Evolutionary conservation across 2,329 filamentous ascomycete genomes (phyloP), one percentile per base, ranked within the genome.

Genomic region (Rutstroemia sp.): DNA sequence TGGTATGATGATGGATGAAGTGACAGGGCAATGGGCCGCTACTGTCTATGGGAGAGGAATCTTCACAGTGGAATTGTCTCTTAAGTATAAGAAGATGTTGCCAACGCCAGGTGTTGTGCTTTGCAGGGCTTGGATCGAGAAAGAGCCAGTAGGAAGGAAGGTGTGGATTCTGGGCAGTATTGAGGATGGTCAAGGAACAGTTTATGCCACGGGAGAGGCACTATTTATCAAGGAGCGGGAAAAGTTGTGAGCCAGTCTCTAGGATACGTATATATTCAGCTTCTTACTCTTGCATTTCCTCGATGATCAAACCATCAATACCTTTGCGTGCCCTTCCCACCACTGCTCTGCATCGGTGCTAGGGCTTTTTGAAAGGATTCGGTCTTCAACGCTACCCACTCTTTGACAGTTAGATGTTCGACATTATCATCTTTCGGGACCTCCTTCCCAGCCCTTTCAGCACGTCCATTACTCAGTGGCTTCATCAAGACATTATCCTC

Each of bases 131-230:
- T 52, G 50, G 50, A 27, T 52, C 17, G 50, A 23, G 14, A 52
- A 30, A 27, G 50, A 52, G 21, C 50, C 50, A 19, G 36, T 25
- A 5, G 36, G 25, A 34, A 52, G 39, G 23, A 52, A 45, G 23
- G n/a, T 52, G 4, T 52, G 50, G 50, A 25, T 52, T n/a, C 14
- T 23, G 19, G 50, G 38, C 5, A 25, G 17, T 16, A 45, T 52
- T 45, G 50, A 52, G 25, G 50, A 52, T 45, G 38, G 50, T 8
- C 63, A 73, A 2, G 77, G 77, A 1, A 69, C 63, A 3, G 69
- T 79, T 39, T 73, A 79, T 64, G 77, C 81, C 5, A 73, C 65
- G 17, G 79, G 72, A 2, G 80, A 84, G 36, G 75, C 71, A n/a
- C 63, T 85, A 61, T 86, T 65, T 36, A 34, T 67, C 9, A n/a